Evolutionary conservation across 2,329 filamentous ascomycete species (phyloP), one percentile per base, ranked within the genome.

Genomic region (Microdochium nivale): DNA sequence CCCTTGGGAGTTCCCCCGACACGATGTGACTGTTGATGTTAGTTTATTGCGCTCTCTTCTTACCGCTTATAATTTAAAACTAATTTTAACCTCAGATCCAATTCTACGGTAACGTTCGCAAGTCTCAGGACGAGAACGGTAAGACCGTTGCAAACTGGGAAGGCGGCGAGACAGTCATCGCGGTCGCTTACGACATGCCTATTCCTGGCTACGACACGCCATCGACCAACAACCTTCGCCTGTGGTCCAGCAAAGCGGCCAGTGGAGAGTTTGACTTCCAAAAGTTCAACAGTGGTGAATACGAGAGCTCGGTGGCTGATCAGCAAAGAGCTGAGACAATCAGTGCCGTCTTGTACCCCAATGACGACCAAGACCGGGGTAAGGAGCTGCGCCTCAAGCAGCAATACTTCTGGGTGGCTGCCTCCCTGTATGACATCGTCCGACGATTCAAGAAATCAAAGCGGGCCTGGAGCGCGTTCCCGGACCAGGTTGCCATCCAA

Each of bases 351-450:
- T 74, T 99, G 46, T 99, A 99, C 66, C 94, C 94, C 54, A 99
- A 99, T 64, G 92, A 97, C 71, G 97, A 96, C 70, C 81, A 99
- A 46, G 92, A 97, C 59, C 83, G 90, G 58, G 94, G 94, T 56
- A 99, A 99, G 71, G 94, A 99, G 75, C 83, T 99, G 56, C 89
- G 94, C 51, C 73, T 99, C 69, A 99, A 99, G 80, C 94, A 99
- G 70, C 94, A 99, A 70, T 99, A 99, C 78, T 99, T 99, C 75
- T 99, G 94, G 94, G 95, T 96, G 64, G 91, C 94, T 50, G 94
- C 94, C 16, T 99, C 94, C 16, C 79, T 99, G 3, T 90, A 90
- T 65, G 94, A 99, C 63, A 99, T 99, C 65, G 87, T 99, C 54
- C 88, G 94, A 53, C 86, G 94, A 53, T 99, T 97, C 83, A 99